Evolutionary conservation across 768 basidiomycete species (phyloP), one percentile per base, ranked within the genome.

Genomic region (Suillus variegatus): DNA sequence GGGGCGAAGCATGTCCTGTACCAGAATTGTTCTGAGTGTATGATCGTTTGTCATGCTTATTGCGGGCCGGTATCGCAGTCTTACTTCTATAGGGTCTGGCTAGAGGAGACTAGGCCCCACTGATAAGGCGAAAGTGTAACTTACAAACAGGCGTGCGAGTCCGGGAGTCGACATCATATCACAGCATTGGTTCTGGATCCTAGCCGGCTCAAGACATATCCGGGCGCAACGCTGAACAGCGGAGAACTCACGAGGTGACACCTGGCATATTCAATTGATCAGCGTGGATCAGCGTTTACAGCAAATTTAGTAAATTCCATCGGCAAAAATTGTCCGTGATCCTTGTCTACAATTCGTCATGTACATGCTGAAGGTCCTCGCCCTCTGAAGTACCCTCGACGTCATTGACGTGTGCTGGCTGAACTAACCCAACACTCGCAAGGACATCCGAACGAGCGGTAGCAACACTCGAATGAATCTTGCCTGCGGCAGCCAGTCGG

Each of bases 381-480:
- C 41, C 25, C 10, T 3, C 56, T 12, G 56, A 40, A 58, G 38
- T 4, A 22, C 56, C 56, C n/a, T 16, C 38, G 14, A 58, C 22
- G 22, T 55, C 54, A 55, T 55, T 3, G 20, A 13, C 6, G 54
- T 41, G 25, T 14, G 57, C 40, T 58, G 57, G 16, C 40, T 41
- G 38, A 25, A 9, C 25, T 41, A 22, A 43, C 12, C 58, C 58
- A 43, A 28, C 58, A 43, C 20, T 60, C 10, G 91, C 92, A 43
- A 92, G 80, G 12, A 87, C 86, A 67, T 88, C 89, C 12, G 86
- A 83, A 74, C 91, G 90, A 5, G 88, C 89, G 4, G 87, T 85
- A 12, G 86, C 88, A 40, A 88, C 84, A 25, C 85, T 84, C 1
- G 88, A 89, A 44, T 82, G 86, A 64, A 94, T 88, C 68, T 85